phyloP scores from a whole-genome alignment of 306 rosid species.

The Pterocarpus macrocarpus region DNA sequence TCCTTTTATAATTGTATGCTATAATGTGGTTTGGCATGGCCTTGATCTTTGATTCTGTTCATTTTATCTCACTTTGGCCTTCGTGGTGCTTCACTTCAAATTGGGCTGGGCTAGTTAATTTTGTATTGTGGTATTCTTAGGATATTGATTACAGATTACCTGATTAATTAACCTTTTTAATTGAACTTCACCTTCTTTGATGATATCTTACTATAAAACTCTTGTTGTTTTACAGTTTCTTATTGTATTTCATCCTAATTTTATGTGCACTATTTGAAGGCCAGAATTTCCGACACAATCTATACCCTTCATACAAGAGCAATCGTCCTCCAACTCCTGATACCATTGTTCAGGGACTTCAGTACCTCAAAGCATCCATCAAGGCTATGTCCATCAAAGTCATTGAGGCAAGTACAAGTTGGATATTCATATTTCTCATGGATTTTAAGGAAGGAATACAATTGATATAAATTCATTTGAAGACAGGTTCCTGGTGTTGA shows the following conservation, averaged over 20 bases:
- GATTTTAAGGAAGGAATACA: slow-evolving; percentile 31
- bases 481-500: slow-evolving; percentile 96
- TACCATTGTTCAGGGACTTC: slow-evolving; percentile 97
- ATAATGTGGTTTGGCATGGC: slow-evolving; percentile 42
- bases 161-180: slow-evolving; percentile 25
- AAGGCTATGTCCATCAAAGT: slow-evolving; percentile 93
- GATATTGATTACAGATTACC: not conserved
- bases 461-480: slow-evolving; percentile 46
- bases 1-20: slow-evolving; percentile 26
- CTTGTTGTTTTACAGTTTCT: slow-evolving; percentile 37
- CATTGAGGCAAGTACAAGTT: slow-evolving; percentile 76
- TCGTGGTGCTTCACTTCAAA: slow-evolving; percentile 31
- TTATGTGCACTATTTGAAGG: slow-evolving; percentile 63
- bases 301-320: slow-evolving; percentile 91
- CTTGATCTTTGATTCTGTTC: slow-evolving; percentile 18
- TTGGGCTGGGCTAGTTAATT: slow-evolving; percentile 22
- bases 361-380: slow-evolving; percentile 92
- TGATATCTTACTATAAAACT: slow-evolving; percentile 20
- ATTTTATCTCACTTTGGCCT: slow-evolving; percentile 19
- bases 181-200: slow-evolving; percentile 28
- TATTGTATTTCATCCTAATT: slow-evolving; percentile 37
- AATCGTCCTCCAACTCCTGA: slow-evolving; percentile 98
- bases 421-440: slow-evolving; percentile 32
- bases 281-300: slow-evolving; percentile 85
- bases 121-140: slow-evolving; percentile 22